Base-by-base conservation (phyloP, 257 asterid species). In the Primulina huaijiensis region DNA sequence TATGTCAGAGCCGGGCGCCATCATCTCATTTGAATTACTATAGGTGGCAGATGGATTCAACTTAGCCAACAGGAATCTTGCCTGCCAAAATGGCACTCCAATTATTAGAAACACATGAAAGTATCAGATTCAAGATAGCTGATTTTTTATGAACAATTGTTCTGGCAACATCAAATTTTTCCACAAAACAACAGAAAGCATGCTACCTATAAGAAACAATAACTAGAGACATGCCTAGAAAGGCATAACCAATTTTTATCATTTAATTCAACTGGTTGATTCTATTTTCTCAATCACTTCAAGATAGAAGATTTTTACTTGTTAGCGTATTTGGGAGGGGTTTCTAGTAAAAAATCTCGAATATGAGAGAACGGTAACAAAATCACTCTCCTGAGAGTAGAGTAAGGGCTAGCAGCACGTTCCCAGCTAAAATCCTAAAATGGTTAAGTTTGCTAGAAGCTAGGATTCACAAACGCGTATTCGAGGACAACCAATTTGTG, bases 21-120 rank as follows among this genome's bases (percentile, higher is more conserved):
- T 89, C 84, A 85, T 87, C 74, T 91, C 96, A 17, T 85, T 81
- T 46, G 95, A 92, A 74, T 85, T 94, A 53, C 76, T 90, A 85
- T 94, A 86, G 6, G 97, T 90, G 62, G 99, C 96, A 17, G 99
- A 94, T 6, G 99, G 99, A 78, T 94, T 94, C 88, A 94, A 75
- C 82, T 94, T 94, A 46, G 96, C 99, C 88, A 94, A 83, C 75
- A 94, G 75, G 62, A 94, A 94, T 62, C 99, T 89, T 77, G 97
- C 99, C 99, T 94, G 92, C 79, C 33, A 68, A 79, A 71, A 75
- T 60, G 70, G 67, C 55, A 17, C 33, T 43, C 37, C 68, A 34
- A 68, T 25, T 37, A 65, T 37, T 8, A 35, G 68, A 63, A 59
- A 52, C 6, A 50, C 20, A 34, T 46, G 56, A 66, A 43, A 30